phyloP scores from a whole-genome alignment of 371 early-diverging fungal species.

The Batrachochytrium dendrobatidis region DNA sequence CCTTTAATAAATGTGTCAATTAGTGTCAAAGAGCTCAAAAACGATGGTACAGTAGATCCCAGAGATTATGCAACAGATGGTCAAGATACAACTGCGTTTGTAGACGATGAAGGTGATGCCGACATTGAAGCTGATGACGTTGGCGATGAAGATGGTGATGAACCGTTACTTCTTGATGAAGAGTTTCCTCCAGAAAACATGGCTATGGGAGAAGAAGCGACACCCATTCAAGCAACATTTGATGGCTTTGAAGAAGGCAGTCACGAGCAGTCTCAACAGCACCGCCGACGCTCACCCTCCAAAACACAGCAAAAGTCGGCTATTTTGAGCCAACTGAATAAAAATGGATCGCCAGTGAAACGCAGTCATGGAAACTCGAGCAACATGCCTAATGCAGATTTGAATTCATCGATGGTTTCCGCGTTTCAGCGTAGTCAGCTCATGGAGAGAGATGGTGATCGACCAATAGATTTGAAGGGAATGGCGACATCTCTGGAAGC shows the following conservation, averaged over 20 bases:
- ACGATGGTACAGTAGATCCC: conserved; percentile 27
- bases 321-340: background rate
- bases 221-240: background rate
- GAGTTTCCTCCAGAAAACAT: conserved; percentile 10
- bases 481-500: too few relatives aligned
- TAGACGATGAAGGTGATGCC: conserved; percentile 20
- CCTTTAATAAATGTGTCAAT: too few relatives aligned
- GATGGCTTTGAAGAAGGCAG: background rate
- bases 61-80: conserved; percentile 34
- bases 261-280: background rate
- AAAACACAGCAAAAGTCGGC: background rate
- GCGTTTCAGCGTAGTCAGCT: background rate
- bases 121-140: conserved; percentile 33
- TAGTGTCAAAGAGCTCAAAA: conserved; percentile 85
- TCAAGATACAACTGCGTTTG: conserved; percentile 42
- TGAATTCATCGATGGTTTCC: background rate
- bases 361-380: background rate
- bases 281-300: background rate
- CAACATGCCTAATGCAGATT: background rate
- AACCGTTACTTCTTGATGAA: conserved; percentile 19
- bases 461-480: too few relatives aligned
- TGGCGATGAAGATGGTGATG: conserved; percentile 18
- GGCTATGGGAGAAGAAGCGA: background rate
- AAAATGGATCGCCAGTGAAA: background rate
- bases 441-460: too few relatives aligned